Base-by-base conservation (phyloP, 345 rosid genomes). In the Populus alba region DNA sequence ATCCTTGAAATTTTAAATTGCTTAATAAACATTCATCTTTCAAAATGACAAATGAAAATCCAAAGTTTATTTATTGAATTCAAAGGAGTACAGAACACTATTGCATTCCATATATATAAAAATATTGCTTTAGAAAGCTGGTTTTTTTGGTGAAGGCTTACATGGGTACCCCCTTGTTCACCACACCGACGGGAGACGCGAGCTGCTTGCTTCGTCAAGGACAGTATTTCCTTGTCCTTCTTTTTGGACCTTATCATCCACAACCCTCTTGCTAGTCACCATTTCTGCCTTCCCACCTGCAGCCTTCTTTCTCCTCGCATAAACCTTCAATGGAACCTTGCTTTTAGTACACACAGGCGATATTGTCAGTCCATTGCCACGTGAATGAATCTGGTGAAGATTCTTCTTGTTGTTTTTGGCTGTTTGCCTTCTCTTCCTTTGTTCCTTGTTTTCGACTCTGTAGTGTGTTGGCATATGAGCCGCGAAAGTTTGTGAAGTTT, bases 401-500 rank as follows among this genome's bases (percentile, higher is more conserved):
- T 61, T 35, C 71, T 47, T 73, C 15, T n/a, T 75, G n/a, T 66
- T 62, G 78, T 68, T 62, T 73, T 65, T 83, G 49, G 81, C 80
- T 20, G 41, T 41, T 22, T 31, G 71, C 53, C 85, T 83, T 62
- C 29, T 68, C 69, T 41, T 71, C 78, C 67, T 86, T 57, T 81
- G 76, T 3, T 31, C 83, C 3, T 12, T 35, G 27, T 53, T 83
- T 71, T 83, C 88, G 6, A 2, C 0, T 70, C 29, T 74, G 77
- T 77, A 77, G 27, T 81, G 81, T 1, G 20, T 38, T 10, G 13
- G 5, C 45, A 81, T 22, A 39, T 81, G 88, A n/a, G 80, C 76
- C 7, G 85, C 85, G 69, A 83, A 81, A 2, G 4, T 31, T n/a
- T 81, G 82, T 1, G 87, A 79, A 0, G 27, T 57, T 8, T 18